Conservation (phyloP, 768 basidiomycete genomes). For the Suillus lakei region DNA sequence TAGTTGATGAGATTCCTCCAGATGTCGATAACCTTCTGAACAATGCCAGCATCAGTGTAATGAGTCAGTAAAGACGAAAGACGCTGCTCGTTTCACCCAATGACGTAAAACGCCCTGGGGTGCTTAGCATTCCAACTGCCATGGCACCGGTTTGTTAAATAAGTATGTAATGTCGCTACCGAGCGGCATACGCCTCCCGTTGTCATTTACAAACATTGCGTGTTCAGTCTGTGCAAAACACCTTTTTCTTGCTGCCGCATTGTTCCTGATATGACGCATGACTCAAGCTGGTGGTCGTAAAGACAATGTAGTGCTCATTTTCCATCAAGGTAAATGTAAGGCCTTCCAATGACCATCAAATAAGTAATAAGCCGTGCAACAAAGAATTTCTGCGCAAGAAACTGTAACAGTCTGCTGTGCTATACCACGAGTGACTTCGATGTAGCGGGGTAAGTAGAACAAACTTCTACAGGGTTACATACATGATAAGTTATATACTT, state of each 20-base stretch:
- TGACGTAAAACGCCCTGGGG: not conserved
- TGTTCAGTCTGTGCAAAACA: not conserved
- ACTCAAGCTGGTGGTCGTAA: not conserved
- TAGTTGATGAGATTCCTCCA: not conserved
- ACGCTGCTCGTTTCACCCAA: too few species aligned
- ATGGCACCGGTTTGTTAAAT: not conserved
- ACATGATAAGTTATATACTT: slow-evolving; percentile 8
- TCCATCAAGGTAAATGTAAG: not conserved
- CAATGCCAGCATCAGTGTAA: not conserved
- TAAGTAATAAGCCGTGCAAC: not conserved
- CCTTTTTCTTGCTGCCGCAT: too few species aligned
- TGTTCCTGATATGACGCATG: not conserved
- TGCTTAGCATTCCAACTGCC: not conserved
- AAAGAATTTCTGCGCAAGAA: not conserved
- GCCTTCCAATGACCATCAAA: not conserved
- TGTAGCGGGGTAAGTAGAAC: not conserved
- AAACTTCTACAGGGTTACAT: not conserved
- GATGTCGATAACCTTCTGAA: not conserved
- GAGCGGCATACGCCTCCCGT: not conserved
- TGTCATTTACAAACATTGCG: not conserved
- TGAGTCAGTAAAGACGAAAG: not conserved
- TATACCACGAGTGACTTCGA: not conserved
- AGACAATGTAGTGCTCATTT: not conserved
- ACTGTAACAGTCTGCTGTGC: not conserved
- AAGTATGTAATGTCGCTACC: not conserved